A percentile compares a stretch with the other conserved stretches of the same genome.
Conservation (phyloP, 2,329 filamentous ascomycete species). For the Penicillium sp. region DNA sequence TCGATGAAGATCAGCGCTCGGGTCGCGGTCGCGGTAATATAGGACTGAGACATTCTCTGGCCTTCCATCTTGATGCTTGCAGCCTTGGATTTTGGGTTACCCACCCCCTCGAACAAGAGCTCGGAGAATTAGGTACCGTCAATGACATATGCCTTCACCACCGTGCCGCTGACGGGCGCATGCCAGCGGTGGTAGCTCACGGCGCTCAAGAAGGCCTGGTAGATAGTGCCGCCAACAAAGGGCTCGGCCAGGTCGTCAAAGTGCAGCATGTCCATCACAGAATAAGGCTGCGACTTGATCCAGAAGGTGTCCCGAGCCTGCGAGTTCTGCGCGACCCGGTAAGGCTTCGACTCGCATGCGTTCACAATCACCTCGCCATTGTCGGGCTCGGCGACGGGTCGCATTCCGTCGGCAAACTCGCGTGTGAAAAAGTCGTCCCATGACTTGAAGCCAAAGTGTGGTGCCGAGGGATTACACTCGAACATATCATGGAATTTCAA, state of each 20-base stretch:
- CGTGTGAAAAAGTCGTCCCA: conserved; percentile 70
- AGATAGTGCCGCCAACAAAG: conserved; percentile 60
- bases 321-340: conserved; percentile 47
- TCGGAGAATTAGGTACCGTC: conserved; percentile 66
- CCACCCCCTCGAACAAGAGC: conserved; percentile 47
- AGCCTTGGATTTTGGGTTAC: conserved; percentile 21
- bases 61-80: conserved; percentile 25
- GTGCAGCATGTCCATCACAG: conserved; percentile 57
- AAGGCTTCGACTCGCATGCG: conserved; percentile 59
- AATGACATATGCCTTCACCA: conserved; percentile 53
- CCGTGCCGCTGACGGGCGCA: conserved; percentile 57
- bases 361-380: conserved; percentile 51
- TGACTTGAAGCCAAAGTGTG: conserved; percentile 51
- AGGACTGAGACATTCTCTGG: conserved; percentile 52
- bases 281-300: conserved; percentile 65
- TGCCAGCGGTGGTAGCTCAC: conserved; percentile 70
- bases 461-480: conserved; percentile 21
- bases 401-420: conserved; percentile 46
- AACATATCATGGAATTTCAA: conserved; percentile 27
- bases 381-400: conserved; percentile 54
- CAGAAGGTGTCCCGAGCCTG: conserved; percentile 58
- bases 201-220: conserved; percentile 64
- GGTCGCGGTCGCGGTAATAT: conserved; percentile 62
- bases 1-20: conserved; percentile 65
- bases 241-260: conserved; percentile 46